Evolutionary conservation across 768 basidiomycete genomes (phyloP).

Genomic region (Panus rudis): DNA sequence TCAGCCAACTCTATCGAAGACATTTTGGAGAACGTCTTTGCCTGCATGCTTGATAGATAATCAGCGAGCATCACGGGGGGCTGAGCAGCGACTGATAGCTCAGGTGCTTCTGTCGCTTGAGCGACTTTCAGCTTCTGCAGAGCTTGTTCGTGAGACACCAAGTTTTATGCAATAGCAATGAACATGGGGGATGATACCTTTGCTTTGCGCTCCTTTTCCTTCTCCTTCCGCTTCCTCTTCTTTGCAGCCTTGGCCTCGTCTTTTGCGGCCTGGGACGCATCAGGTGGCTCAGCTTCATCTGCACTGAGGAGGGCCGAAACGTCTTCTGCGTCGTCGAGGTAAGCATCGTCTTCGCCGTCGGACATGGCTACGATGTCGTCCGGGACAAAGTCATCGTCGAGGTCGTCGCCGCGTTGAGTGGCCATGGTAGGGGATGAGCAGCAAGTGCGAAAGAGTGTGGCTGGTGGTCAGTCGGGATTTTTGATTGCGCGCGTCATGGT

Average conservation of each 20-base stretch:
- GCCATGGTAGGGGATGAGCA: constrained; percentile 16
- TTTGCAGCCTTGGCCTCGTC: constrained; percentile 33
- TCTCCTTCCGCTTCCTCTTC: constrained; percentile 68
- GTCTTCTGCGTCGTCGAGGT: constrained; percentile 27
- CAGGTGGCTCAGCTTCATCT: constrained; percentile 33
- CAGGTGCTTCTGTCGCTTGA: constrained; percentile 33
- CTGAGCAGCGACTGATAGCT: constrained; percentile 46
- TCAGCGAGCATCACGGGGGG: constrained; percentile 50
- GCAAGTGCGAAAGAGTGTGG: background rate
- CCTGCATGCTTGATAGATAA: constrained; percentile 60
- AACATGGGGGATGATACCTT: constrained; percentile 35
- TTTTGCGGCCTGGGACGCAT: constrained; percentile 14
- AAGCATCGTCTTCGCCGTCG: constrained; percentile 42
- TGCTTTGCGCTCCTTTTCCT: constrained; percentile 64
- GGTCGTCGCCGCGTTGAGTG: constrained; percentile 60
- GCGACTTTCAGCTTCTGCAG: constrained; percentile 60
- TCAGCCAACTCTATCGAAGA: constrained; percentile 78
- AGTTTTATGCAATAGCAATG: background rate
- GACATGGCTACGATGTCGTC: constrained; percentile 63
- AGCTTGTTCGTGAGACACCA: background rate
- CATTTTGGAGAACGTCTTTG: constrained; percentile 59
- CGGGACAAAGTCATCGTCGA: constrained; percentile 75
- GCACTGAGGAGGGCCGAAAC: constrained; percentile 36
- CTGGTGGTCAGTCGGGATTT: no score
- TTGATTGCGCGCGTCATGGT: no score